Percentiles rank a stretch among this genome's conserved stretches.
Evolutionary conservation across 2,329 filamentous ascomycete species (phyloP).

Genomic region (Penicillium brevicompactum): DNA sequence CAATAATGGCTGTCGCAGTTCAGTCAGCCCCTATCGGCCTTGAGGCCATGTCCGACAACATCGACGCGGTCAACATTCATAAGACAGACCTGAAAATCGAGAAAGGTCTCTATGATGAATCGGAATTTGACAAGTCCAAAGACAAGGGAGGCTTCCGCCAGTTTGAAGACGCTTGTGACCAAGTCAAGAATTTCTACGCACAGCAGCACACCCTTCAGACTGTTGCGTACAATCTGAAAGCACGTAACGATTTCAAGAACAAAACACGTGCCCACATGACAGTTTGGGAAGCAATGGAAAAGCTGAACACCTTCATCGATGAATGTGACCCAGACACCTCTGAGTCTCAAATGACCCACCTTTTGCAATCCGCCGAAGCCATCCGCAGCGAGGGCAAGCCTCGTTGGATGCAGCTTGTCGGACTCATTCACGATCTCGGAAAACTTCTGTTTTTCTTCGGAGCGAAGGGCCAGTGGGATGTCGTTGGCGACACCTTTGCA

Average conservation of each 20-base stretch:
- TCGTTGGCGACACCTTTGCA: conserved; percentile 67
- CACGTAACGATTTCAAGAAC: conserved; percentile 70
- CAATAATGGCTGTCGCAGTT: not conserved
- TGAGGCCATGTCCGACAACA: conserved; percentile 1
- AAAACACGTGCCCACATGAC: conserved; percentile 74
- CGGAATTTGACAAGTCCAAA: conserved; percentile 72
- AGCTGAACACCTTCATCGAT: conserved; percentile 86
- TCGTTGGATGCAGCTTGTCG: conserved; percentile 53
- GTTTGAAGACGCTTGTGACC: conserved; percentile 79
- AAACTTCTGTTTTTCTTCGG: conserved; percentile 59
- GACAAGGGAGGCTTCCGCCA: conserved; percentile 80
- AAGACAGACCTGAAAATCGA: conserved; percentile 17
- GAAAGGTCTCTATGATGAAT: conserved; percentile 52
- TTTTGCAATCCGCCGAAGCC: conserved; percentile 85
- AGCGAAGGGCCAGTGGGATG: conserved; percentile 86
- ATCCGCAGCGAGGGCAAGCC: conserved; percentile 72
- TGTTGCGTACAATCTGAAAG: conserved; percentile 75
- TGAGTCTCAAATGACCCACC: conserved; percentile 84
- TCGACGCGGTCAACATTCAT: conserved; percentile 1
- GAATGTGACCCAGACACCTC: conserved; percentile 88
- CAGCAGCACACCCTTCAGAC: conserved; percentile 65
- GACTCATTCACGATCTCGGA: conserved; percentile 50
- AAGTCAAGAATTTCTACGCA: conserved; percentile 83
- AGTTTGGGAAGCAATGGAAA: conserved; percentile 90
- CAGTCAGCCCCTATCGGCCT: not conserved